A percentile compares a stretch with the other conserved stretches of the same genome.
Conservation (phyloP, 2,329 filamentous ascomycete species). For the Zasmidium citrigriseum region DNA sequence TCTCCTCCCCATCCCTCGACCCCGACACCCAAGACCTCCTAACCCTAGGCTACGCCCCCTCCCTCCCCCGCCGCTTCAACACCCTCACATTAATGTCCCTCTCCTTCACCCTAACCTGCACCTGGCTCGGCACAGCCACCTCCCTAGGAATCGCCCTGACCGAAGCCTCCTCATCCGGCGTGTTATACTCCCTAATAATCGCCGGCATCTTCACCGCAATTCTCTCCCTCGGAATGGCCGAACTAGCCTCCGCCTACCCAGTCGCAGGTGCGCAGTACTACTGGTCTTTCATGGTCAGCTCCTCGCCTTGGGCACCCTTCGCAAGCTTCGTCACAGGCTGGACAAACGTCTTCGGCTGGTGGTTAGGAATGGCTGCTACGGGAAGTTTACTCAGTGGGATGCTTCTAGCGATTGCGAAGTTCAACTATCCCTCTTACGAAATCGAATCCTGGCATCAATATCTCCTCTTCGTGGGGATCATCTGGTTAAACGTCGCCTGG, state of each 20-base stretch:
- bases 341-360: neutral
- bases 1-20: neutral
- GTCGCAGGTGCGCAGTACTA: neutral
- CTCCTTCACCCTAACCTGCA: neutral
- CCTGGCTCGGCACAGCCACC: neutral
- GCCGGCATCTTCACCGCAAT: neutral
- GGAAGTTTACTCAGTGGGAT: neutral
- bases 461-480: neutral
- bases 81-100: neutral
- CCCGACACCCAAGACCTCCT: neutral
- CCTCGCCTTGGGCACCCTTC: neutral
- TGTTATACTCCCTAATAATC: neutral
- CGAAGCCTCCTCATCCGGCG: neutral
- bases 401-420: neutral
- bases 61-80: neutral
- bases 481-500: neutral
- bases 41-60: neutral
- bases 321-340: neutral
- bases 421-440: neutral
- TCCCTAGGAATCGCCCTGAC: neutral
- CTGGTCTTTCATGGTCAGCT: neutral
- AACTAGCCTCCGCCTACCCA: neutral
- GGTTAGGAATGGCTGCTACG: neutral
- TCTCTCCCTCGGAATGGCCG: neutral
- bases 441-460: neutral